These are phyloP conservation scores for Amaranthus hypochondriacus DNA, from an alignment of 148 eudicot species.

Conservation along the genomic window DNA sequence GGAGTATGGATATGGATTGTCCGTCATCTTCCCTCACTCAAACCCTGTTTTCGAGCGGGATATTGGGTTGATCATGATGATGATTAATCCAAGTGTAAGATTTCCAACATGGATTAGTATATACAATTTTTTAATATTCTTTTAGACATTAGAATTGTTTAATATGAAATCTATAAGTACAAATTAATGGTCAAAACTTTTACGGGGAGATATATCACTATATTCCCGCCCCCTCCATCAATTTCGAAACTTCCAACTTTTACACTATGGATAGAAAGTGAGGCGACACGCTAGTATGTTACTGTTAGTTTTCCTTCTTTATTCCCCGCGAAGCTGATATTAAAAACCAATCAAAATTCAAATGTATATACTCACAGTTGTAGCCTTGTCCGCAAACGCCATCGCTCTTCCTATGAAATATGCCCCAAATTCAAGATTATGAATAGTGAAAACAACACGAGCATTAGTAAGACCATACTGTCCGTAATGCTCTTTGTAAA, in stretches of 20 bases:
- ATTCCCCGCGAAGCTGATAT: not conserved
- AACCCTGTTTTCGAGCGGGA: too few species aligned
- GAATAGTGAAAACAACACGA: constrained; percentile 92
- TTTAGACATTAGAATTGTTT: too few species aligned
- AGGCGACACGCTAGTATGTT: not conserved
- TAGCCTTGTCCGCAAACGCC: constrained; percentile 73
- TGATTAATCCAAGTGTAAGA: too few species aligned
- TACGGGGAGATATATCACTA: too few species aligned
- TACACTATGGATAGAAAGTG: not conserved
- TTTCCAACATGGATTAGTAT: too few species aligned
- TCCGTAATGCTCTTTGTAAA: constrained; percentile 78
- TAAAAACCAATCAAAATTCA: not conserved
- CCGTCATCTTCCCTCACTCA: too few species aligned
- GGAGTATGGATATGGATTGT: too few species aligned
- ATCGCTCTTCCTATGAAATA: constrained; percentile 65
- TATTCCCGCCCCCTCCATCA: too few species aligned
- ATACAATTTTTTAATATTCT: too few species aligned
- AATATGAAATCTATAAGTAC: too few species aligned
- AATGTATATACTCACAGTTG: constrained; percentile 57
- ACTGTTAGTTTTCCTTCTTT: not conserved
- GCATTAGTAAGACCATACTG: constrained; percentile 89
- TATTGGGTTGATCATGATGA: too few species aligned
- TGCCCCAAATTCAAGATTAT: constrained; percentile 95
- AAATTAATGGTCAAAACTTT: too few species aligned
- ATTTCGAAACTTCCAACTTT: not conserved